phyloP scores from a whole-genome alignment of 2,329 filamentous ascomycete species.

The Monosporascus sp. region DNA sequence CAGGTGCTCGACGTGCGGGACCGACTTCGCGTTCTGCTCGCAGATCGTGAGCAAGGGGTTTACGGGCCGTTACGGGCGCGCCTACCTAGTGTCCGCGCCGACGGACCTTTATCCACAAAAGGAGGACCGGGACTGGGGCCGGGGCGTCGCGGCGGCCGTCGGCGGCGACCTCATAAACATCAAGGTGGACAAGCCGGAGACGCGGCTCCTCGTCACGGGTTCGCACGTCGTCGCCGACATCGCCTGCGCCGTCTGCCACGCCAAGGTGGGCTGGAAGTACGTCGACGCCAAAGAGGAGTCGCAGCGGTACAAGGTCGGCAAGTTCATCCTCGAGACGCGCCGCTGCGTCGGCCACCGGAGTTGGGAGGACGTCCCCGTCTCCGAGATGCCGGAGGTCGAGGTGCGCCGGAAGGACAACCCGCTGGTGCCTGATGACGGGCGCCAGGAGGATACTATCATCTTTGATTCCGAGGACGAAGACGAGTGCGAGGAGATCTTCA shows the following conservation, averaged over 20 bases:
- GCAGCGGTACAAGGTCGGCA: conserved; percentile 64
- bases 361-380: conserved; percentile 44
- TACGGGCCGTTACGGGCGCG: conserved; percentile 59
- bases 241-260: conserved; percentile 48
- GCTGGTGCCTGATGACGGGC: conserved; percentile 3
- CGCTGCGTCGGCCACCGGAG: conserved; percentile 45
- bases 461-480: conserved; percentile 63
- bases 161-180: conserved; percentile 44
- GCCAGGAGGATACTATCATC: conserved; percentile 31
- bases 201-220: conserved; percentile 55
- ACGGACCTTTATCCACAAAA: conserved; percentile 8
- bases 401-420: conserved; percentile 10
- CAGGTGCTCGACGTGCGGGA: conserved; percentile 52
- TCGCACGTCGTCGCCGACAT: conserved; percentile 61
- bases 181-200: conserved; percentile 47
- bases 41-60: conserved; percentile 63
- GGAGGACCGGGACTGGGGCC: not conserved
- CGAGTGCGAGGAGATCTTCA: conserved; percentile 62
- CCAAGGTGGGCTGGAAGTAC: conserved; percentile 63
- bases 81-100: conserved; percentile 50
- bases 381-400: conserved; percentile 16
- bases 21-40: conserved; percentile 54
- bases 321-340: conserved; percentile 61
- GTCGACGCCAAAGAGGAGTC: conserved; percentile 53
- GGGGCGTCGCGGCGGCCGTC: not conserved